Conservation (phyloP, 2,329 filamentous ascomycete genomes). For the Clathrospora elynae region DNA sequence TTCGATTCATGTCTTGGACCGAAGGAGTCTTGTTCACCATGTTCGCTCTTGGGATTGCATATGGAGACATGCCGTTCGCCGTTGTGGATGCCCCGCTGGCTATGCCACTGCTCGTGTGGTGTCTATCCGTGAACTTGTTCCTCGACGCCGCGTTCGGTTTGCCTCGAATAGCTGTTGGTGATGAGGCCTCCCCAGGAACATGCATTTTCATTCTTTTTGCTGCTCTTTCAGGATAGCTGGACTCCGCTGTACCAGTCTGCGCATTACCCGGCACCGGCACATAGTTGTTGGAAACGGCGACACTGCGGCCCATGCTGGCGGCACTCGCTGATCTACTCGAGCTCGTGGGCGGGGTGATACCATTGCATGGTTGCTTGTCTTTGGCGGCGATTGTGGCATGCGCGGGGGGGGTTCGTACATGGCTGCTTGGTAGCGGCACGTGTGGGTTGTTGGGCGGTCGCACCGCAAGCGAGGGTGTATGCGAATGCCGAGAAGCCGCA, state of each 20-base stretch:
- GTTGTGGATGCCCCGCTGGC: background rate
- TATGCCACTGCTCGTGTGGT: no score
- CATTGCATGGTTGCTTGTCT: background rate
- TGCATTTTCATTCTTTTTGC: conserved; percentile 35
- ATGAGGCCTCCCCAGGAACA: background rate
- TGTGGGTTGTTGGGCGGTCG: no score
- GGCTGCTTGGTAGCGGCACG: conserved; percentile 5
- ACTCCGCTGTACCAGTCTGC: background rate
- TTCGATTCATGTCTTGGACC: conserved; percentile 27
- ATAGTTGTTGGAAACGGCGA: conserved; percentile 3
- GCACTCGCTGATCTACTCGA: background rate
- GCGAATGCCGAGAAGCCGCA: background rate
- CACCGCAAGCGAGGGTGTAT: no score
- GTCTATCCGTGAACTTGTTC: background rate
- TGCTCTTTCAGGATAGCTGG: conserved; percentile 2
- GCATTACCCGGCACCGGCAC: conserved; percentile 1
- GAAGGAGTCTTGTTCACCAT: conserved; percentile 22
- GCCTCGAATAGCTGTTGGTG: background rate
- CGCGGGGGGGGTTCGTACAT: background rate
- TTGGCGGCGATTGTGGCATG: background rate
- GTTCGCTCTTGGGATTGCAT: conserved; percentile 2
- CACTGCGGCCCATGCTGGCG: background rate
- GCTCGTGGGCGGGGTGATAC: background rate
- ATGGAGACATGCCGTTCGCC: background rate
- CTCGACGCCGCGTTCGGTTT: background rate